A percentile compares a stretch with the other conserved stretches of the same genome.
Evolutionary conservation across 2,329 filamentous ascomycete genomes (phyloP).

Genomic region (Scedosporium boydii): DNA sequence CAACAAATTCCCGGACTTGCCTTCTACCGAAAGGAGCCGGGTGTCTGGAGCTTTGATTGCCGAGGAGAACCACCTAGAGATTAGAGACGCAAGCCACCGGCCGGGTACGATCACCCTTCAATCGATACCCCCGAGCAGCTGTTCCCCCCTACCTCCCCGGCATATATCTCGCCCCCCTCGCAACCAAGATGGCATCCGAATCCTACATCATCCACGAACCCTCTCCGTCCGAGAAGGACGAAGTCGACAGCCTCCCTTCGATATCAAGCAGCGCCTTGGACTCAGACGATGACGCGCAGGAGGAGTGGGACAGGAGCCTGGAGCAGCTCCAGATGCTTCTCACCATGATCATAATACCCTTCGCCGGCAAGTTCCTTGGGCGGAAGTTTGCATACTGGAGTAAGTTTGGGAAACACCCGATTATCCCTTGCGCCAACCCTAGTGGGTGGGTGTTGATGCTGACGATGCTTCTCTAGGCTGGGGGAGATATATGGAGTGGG

Average conservation of each 20-base stretch:
- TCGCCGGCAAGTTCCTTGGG: slow-evolving; percentile 89
- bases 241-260: slow-evolving; percentile 56
- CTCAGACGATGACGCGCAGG: slow-evolving; percentile 70
- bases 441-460: too few relatives aligned
- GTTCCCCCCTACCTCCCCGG: neutral
- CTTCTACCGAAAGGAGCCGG: too few relatives aligned
- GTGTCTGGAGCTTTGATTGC: too few relatives aligned
- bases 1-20: too few relatives aligned
- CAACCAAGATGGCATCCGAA: slow-evolving; percentile 21
- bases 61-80: too few relatives aligned
- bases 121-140: neutral
- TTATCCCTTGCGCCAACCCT: too few relatives aligned
- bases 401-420: too few relatives aligned
- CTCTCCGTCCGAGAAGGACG: slow-evolving; percentile 40
- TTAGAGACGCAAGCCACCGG: too few relatives aligned
- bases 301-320: slow-evolving; percentile 88
- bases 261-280: slow-evolving; percentile 35
- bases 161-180: neutral
- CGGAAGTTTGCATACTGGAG: slow-evolving; percentile 95
- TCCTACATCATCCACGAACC: slow-evolving; percentile 43
- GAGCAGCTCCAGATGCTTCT: slow-evolving; percentile 88
- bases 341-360: slow-evolving; percentile 91
- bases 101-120: too few relatives aligned
- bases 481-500: slow-evolving; percentile 84
- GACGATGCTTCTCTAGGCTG: neutral